Evolutionary conservation across 805 yeast species (phyloP), one percentile per base, ranked within the genome.

Genomic region (Barnettozyma californica): DNA sequence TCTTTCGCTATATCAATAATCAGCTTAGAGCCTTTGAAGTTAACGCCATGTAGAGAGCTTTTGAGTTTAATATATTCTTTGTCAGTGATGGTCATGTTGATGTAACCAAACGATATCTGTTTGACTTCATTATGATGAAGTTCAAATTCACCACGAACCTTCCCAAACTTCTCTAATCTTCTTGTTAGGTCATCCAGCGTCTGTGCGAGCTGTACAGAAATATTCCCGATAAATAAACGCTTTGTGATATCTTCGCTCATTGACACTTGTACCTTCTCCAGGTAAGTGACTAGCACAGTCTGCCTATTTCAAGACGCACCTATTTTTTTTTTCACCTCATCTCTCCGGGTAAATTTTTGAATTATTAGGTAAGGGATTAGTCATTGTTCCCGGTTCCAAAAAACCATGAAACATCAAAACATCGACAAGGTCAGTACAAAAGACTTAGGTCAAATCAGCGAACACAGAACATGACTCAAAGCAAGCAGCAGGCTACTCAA

Each of bases 11-110:
- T 63, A 45, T 75, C 80, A 9, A 92, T 67, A 2, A 71, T 70
- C 33, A 92, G 64, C 46, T 75, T 78, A 23, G 84, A 73, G 2
- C 95, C 96, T 74, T 86, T 88, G 66, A 75, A 92, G 23, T 76
- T 77, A 1, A 84, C 77, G 27, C 91, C 94, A 61, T 88, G 77
- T 53, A 87, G 75, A 0, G 85, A 70, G 7, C 68, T 63, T 49
- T 75, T 74, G 45, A 92, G 65, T 42, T 76, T 77, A 1, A 65
- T 67, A 47, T 74, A 79, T 33, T 73, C 69, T 19, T 67, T 65
- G 3, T 71, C 69, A 1, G 73, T 63, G 11, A 83, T 64, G n/a
- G 70, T 66, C 64, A 92, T 68, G 20, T 85, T 80, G 1, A 87
- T 63, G 53, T 75, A 89, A 1, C 83, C 97, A 68, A 81, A 94